Evolutionary conservation across 306 rosid genomes (phyloP), one percentile per base, ranked within the genome.

Genomic region (Canavalia gladiata): DNA sequence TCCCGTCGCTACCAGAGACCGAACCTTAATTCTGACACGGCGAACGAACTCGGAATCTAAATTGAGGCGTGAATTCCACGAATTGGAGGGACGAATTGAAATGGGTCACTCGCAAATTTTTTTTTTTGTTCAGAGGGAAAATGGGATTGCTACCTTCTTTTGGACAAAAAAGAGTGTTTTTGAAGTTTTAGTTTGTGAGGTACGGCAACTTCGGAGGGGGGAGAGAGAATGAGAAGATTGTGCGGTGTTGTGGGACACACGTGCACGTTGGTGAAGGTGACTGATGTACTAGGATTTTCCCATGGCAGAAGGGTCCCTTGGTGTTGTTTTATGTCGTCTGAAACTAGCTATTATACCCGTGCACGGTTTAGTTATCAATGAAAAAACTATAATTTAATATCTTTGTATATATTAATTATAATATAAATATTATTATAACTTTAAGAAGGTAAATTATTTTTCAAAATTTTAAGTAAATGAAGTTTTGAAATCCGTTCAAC

Each of bases 1-100:
- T 45, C 4, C 51, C 28, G 46, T 29, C 28, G 52, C 0, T 55
- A 59, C 89, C 89, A 75, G 89, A 87, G 85, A 83, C 7, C 85
- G 89, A 83, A 83, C 85, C 47, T 45, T 34, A 35, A 25, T 28
- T 56, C 0, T 46, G 2, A 13, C 29, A 5, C 30, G 4, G 33
- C 65, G 66, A 11, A 11, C 37, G 3, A 45, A 34, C 8, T 3
- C 10, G 30, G 39, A 8, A 64, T 5, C 6, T 5, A 45, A 33
- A 49, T 11, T 52, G 6, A 54, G 56, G 10, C 5, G 31, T 0
- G 45, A 57, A 11, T 46, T 69, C 9, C 39, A 13, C 29, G 28
- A 70, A 74, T 74, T 29, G 13, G 33, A n/a, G 78, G 34, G 30
- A 7, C n/a, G 33, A 81, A 79, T 57, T 49, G 8, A 57, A 54